A percentile compares a stretch with the other conserved stretches of the same genome.
Conservation (phyloP, 2,329 filamentous ascomycete species). For the Fusarium setosum region DNA sequence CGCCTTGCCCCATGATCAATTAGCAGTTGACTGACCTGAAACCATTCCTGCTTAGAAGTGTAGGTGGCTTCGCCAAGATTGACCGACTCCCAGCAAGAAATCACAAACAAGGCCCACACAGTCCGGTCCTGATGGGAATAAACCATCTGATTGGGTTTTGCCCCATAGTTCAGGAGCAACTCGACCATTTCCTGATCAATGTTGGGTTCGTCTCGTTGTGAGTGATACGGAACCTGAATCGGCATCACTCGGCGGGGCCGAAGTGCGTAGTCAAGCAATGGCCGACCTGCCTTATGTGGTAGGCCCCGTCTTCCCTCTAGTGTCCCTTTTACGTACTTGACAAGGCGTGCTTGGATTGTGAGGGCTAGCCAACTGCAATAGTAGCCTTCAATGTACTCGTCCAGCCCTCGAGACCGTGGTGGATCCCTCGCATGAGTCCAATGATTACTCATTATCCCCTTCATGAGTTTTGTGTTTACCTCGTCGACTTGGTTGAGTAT, state of each 20-base stretch:
- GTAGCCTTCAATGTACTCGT: not conserved
- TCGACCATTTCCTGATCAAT: conserved; percentile 3
- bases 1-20: not conserved
- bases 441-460: no score
- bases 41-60: not conserved
- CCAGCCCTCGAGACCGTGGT: not conserved
- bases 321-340: not conserved
- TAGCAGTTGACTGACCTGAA: not conserved
- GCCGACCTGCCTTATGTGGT: not conserved
- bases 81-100: not conserved
- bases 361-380: not conserved
- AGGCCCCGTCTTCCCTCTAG: not conserved
- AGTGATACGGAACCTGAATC: conserved; percentile 4
- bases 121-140: not conserved
- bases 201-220: not conserved
- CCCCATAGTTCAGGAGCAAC: not conserved
- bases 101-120: not conserved
- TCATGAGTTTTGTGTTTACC: not conserved
- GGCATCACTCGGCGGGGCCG: conserved; percentile 6
- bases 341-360: not conserved
- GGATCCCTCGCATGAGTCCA: not conserved
- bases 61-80: not conserved
- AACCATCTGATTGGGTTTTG: not conserved
- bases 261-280: conserved; percentile 5
- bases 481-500: not conserved